These are phyloP conservation scores for Lunasporangiospora selenospora DNA, from an alignment of 192 early-diverging fungal genomes.

Conservation along the genomic window DNA sequence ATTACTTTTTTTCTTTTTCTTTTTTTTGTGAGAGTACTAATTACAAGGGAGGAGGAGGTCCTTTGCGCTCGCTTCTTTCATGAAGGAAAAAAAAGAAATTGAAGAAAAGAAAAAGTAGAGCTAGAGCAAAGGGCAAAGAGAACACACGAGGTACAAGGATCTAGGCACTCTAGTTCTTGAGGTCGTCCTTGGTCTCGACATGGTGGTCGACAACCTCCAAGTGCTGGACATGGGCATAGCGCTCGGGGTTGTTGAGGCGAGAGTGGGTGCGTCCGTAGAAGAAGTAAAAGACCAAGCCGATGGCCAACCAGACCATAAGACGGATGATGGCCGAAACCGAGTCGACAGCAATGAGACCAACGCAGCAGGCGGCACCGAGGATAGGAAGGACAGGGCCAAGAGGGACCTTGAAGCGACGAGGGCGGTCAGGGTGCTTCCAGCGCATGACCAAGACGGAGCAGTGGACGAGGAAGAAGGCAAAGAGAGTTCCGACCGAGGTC, in stretches of 20 bases:
- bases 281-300: conserved; percentile 78
- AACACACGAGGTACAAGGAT: too few species aligned
- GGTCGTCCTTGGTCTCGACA: neutral
- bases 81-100: neutral
- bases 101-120: neutral
- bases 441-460: conserved; percentile 75
- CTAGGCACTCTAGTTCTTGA: too few species aligned
- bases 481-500: conserved; percentile 87
- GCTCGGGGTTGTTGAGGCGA: conserved; percentile 56
- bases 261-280: conserved; percentile 70
- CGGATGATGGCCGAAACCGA: conserved; percentile 73
- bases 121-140: too few species aligned
- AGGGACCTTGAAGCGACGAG: conserved; percentile 76
- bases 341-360: conserved; percentile 72
- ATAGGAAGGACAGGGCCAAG: conserved; percentile 70
- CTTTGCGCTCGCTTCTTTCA: neutral
- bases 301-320: conserved; percentile 76
- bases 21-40: too few species aligned
- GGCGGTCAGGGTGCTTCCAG: conserved; percentile 68
- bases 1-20: too few species aligned
- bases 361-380: conserved; percentile 58
- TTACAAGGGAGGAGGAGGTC: too few species aligned
- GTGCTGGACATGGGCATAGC: conserved; percentile 9
- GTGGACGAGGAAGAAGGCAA: conserved; percentile 88
- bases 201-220: conserved; percentile 17